phyloP scores from a whole-genome alignment of 345 rosid species.

The Acer campestre region DNA sequence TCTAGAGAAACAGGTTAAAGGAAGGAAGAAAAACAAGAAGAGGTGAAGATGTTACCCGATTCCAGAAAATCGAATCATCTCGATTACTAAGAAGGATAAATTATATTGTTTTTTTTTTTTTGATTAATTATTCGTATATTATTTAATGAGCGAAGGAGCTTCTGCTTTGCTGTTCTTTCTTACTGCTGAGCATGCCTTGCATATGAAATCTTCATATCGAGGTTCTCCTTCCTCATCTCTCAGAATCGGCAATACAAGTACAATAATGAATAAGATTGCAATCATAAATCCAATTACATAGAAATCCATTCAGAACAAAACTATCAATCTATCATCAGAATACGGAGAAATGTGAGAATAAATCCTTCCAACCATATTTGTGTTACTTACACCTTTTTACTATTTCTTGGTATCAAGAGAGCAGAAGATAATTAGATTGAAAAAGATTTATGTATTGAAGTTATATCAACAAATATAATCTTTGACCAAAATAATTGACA shows the following conservation, averaged over 20 bases:
- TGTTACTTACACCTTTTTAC: not conserved
- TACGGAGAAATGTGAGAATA: not conserved
- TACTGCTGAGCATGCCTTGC: slow-evolving; percentile 74
- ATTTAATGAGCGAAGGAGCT: too few species aligned
- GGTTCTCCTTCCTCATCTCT: slow-evolving; percentile 91
- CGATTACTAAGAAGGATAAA: not conserved
- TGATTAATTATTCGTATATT: not conserved
- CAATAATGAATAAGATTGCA: not conserved
- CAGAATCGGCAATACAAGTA: slow-evolving; percentile 57
- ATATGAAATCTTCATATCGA: slow-evolving; percentile 82
- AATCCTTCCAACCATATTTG: not conserved
- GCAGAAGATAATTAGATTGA: not conserved
- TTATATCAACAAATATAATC: not conserved
- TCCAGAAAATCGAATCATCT: not conserved
- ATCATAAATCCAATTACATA: not conserved
- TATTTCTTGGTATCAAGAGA: not conserved
- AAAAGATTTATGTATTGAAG: not conserved
- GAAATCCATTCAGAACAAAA: not conserved
- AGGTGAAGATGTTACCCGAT: slow-evolving; percentile 35
- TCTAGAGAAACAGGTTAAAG: slow-evolving; percentile 78
- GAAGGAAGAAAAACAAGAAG: slow-evolving; percentile 77
- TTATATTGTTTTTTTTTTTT: not conserved
- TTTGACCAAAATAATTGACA: not conserved
- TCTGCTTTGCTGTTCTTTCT: too few species aligned
- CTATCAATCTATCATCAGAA: not conserved